A percentile compares a stretch with the other conserved stretches of the same genome.
phyloP scores from a whole-genome alignment of 2,329 filamentous ascomycete genomes.

The Epichloe sp. region DNA sequence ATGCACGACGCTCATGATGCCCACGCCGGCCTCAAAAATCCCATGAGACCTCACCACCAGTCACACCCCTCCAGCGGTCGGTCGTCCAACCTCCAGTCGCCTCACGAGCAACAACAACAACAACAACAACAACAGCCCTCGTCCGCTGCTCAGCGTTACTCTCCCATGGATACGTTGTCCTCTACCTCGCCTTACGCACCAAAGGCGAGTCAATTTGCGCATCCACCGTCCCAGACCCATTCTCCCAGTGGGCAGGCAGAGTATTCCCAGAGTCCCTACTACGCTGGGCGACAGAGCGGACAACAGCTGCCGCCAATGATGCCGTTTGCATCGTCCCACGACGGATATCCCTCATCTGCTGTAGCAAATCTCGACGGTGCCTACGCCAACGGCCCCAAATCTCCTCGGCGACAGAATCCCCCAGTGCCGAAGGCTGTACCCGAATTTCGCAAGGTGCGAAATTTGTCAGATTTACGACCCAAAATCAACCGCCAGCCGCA shows the following conservation, averaged over 20 bases:
- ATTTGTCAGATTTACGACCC: constrained; percentile 61
- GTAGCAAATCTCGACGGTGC: constrained; percentile 59
- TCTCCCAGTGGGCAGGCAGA: constrained; percentile 63
- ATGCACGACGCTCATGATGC: constrained; percentile 82
- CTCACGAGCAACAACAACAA: constrained; percentile 37
- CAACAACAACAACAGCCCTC: constrained; percentile 42
- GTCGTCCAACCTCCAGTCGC: constrained; percentile 54
- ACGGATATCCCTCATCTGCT: constrained; percentile 60
- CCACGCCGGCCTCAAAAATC: constrained; percentile 77
- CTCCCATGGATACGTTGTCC: constrained; percentile 83
- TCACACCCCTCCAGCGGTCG: constrained; percentile 49
- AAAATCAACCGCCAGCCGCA: constrained; percentile 78
- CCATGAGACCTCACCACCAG: constrained; percentile 65
- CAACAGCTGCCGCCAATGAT: constrained; percentile 65
- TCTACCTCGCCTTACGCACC: constrained; percentile 65
- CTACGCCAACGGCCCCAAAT: constrained; percentile 43
- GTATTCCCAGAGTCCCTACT: constrained; percentile 49
- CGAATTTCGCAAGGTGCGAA: constrained; percentile 70
- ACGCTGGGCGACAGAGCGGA: constrained; percentile 30
- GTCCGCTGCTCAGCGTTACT: constrained; percentile 80
- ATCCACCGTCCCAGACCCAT: constrained; percentile 48
- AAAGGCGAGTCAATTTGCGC: constrained; percentile 45
- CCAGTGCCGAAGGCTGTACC: constrained; percentile 55
- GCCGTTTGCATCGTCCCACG: constrained; percentile 53
- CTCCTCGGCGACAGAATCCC: constrained; percentile 40